Base-by-base conservation (phyloP, 2,329 filamentous ascomycete species). In the Clarireedia homoeocarpa region DNA sequence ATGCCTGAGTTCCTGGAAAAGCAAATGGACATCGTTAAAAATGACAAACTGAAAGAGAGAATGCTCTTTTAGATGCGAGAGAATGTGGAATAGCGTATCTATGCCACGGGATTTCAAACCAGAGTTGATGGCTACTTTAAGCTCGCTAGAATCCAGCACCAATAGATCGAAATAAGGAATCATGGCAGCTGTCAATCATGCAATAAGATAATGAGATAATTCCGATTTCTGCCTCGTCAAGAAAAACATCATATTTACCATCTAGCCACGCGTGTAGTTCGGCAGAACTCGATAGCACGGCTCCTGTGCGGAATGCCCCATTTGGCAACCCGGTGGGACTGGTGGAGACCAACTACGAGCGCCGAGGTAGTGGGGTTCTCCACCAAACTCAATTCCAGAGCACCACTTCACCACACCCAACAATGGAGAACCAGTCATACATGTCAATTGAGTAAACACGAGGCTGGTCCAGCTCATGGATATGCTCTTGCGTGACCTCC, bases 1-100 rank as follows among this genome's bases (percentile, higher is more conserved):
- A 72, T 79, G 71, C 64, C 67, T 9, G 74, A 77, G 60, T 64
- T 78, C 39, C 59, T 74, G 49, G 58, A 52, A 2, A 72, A 68
- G 61, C 71, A 74, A 60, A 65, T 73, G 4, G 74, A 76, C 55
- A 73, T 79, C 61, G 67, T 77, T 5, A 56, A 59, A 46, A 67
- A 57, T 3, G 69, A 71, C 34, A 64, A 66, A 12, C 55, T 71
- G 6, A 69, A 67, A 60, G 64, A 70, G 63, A 67, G 63, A 49
- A 64, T 69, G 65, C 51, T 53, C 12, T 62, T 65, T 17, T 65
- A 58, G 44, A 48, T 34, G 30, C 20, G 5, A 5, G 6, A 10
- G 5, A 5, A 20, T 39, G 17, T 10, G 38, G 17, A 12, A 12
- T 34, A 12, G 10, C 4, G 30, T 12, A 34, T 34, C 9, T 34